Base-by-base conservation (phyloP, 2,329 filamentous ascomycete genomes). In the Trichoderma endophyticum region DNA sequence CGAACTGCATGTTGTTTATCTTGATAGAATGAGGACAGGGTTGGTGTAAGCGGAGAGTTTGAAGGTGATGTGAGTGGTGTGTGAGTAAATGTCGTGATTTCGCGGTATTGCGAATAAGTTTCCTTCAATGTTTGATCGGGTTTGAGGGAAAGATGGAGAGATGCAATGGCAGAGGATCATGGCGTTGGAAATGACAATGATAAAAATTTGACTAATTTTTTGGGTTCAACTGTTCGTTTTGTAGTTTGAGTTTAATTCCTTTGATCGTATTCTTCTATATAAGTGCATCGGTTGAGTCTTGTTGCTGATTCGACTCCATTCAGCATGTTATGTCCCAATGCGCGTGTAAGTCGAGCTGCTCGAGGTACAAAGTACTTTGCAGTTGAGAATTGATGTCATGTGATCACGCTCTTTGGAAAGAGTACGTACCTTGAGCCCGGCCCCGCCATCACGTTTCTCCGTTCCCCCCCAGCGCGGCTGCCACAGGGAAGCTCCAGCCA, bases 361-460 rank as follows among this genome's bases (percentile, higher is more conserved):
- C 9, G 11, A 54, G 21, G 21, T 54, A 24, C 48, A 51, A 28
- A 59, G 26, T 59, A 28, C 56, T 32, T n/a, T 11, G 56, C 56
- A 15, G 34, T 15, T n/a, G 5, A 21, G 4, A 11, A 21, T 30
- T 6, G 5, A 3, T 36, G 59, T 63, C 60, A 63, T 43, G 60
- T 63, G 60, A 63, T 30, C 14, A 11, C 15, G 15, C 56, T 34
- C 54, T 18, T 30, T 30, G n/a, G 7, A 28, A 1, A 4, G 2
- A 28, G 51, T 56, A 67, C 30, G 64, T 67, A 56, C 64, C 51
- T 57, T 57, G 14, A 1, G 0, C 14, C 43, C 54, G 68, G 65
- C 62, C 26, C 78, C 78, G 79, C 78, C 73, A 56, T 62, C 73
- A 78, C 71, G 70, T 79, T 81, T 78, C 70, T 81, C 79, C 79